These are phyloP conservation scores for Nyssa sinensis DNA, from an alignment of 148 eudicot species.

Conservation along the genomic window DNA sequence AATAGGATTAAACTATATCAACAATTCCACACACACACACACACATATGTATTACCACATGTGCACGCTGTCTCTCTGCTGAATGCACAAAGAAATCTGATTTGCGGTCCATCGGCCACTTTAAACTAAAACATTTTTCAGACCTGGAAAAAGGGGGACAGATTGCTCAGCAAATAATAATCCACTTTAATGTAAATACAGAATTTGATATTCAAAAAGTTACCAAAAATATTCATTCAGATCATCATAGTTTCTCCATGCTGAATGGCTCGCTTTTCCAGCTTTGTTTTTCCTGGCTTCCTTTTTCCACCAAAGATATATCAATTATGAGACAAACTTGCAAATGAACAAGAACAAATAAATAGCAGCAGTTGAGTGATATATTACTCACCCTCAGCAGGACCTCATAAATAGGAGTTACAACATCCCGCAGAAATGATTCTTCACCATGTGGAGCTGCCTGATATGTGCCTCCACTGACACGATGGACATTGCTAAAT, in stretches of 20 bases:
- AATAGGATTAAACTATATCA: neutral
- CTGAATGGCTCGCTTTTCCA: constrained; percentile 96
- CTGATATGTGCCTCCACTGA: constrained; percentile 58
- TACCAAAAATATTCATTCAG: constrained; percentile 98
- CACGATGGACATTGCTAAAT: constrained; percentile 47
- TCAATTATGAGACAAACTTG: constrained; percentile 9
- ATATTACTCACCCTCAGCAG: constrained; percentile 54
- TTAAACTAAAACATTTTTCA: constrained; percentile 69
- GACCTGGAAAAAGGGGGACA: constrained; percentile 49
- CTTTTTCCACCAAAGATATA: constrained; percentile 31
- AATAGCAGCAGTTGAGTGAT: constrained; percentile 5
- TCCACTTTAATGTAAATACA: neutral
- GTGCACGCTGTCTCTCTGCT: constrained; percentile 32
- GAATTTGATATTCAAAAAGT: constrained; percentile 14
- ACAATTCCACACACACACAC: neutral
- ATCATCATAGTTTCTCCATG: constrained; percentile 99
- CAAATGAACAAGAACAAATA: neutral
- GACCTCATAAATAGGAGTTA: constrained; percentile 86
- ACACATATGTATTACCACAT: constrained; percentile 30
- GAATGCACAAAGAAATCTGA: constrained; percentile 78
- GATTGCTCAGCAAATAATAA: constrained; percentile 6
- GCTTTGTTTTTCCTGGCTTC: constrained; percentile 75
- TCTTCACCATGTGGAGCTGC: constrained; percentile 46
- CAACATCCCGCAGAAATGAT: constrained; percentile 65
- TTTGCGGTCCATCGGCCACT: constrained; percentile 87